These are phyloP conservation scores for Orbilia oligospora DNA, from an alignment of 2,329 filamentous ascomycete genomes.

Conservation along the genomic window DNA sequence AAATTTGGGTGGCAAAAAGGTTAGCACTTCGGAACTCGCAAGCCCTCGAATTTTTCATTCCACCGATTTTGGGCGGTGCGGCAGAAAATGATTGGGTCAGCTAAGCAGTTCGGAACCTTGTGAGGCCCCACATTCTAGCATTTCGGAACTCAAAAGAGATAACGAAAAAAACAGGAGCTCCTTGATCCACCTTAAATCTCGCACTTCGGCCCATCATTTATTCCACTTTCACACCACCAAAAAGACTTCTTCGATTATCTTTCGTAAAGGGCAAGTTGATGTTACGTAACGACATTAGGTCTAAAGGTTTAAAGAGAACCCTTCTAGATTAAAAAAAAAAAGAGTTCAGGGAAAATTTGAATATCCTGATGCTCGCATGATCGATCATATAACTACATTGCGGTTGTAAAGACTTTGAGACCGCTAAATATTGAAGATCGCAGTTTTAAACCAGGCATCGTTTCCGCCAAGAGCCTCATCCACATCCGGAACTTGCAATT, in stretches of 20 bases:
- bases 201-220: not conserved
- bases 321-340: not conserved
- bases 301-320: not conserved
- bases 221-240: not conserved
- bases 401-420: not conserved
- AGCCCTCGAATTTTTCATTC: constrained; percentile 11
- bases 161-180: constrained; percentile 35
- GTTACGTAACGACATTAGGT: constrained; percentile 29
- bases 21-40: constrained; percentile 58
- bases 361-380: not conserved
- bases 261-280: not conserved
- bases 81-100: constrained; percentile 32
- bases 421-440: not conserved
- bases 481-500: constrained; percentile 15
- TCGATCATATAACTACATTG: too few species aligned
- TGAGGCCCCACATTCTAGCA: constrained; percentile 48
- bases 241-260: not conserved
- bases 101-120: constrained; percentile 58
- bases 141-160: constrained; percentile 51
- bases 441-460: not conserved
- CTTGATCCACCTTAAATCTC: constrained; percentile 2
- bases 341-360: not conserved
- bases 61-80: constrained; percentile 19
- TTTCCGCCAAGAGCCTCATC: constrained; percentile 14
- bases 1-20: constrained; percentile 22